Conservation (phyloP, 495 filamentous ascomycete species). For the Letharia lupina region DNA sequence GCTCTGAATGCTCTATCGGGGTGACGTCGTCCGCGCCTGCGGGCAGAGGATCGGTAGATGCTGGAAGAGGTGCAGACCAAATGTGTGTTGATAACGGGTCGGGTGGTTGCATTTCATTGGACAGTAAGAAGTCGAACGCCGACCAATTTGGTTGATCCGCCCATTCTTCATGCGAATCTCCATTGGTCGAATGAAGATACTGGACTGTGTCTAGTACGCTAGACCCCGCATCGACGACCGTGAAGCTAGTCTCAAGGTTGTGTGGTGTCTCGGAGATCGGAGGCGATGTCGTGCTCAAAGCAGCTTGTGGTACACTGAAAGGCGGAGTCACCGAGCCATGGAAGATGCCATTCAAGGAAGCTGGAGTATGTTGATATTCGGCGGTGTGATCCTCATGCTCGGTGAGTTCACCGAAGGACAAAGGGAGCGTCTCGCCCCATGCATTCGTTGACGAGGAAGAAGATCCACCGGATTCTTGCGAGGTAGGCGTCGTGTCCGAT, state of each 20-base stretch:
- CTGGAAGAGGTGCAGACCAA: background rate
- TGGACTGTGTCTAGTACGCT: background rate
- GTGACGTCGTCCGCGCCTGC: background rate
- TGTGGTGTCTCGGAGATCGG: background rate
- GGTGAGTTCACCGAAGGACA: background rate
- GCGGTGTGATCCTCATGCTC: background rate
- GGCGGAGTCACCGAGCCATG: background rate
- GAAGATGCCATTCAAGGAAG: background rate
- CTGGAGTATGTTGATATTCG: background rate
- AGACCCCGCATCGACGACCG: background rate
- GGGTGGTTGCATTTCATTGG: background rate
- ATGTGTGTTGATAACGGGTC: background rate
- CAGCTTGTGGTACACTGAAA: background rate
- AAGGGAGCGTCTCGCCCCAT: background rate
- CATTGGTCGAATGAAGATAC: background rate
- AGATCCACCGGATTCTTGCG: conserved; percentile 7
- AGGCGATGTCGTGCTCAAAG: background rate
- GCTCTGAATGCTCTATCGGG: background rate
- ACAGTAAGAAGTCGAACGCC: background rate
- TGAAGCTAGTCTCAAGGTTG: background rate
- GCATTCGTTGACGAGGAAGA: background rate
- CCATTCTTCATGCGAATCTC: background rate
- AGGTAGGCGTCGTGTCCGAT: conserved; percentile 11
- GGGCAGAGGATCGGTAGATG: background rate
- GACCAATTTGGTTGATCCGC: background rate